Evolutionary conservation across 257 asterid genomes (phyloP), one percentile per base, ranked within the genome.

Genomic region (Solanum raphanifolium): DNA sequence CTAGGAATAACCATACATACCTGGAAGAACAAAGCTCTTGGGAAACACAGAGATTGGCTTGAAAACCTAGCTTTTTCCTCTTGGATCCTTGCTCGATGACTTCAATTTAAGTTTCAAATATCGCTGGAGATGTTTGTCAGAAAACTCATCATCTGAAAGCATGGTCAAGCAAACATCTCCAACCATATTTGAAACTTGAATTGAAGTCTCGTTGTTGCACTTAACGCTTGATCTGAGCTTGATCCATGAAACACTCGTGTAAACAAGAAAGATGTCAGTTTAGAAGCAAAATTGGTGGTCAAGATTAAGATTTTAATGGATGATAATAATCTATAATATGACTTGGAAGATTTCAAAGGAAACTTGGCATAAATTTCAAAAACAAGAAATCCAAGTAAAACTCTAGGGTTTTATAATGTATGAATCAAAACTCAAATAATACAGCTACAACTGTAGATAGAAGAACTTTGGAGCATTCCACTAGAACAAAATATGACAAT

Each of bases 221-320:
- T 90, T 93, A 85, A 83, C 87, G 3, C 9, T 48, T 23, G 94
- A 25, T 88, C 78, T 86, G 79, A 55, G 55, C 82, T 84, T 88
- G 23, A 94, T 89, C 86, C 95, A 94, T 93, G 90, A 86, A 87
- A 55, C 12, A 88, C 83, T 36, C 83, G 82, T 20, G 23, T 36
- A 23, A 75, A 74, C 48, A 36, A 74, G 31, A 74, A 35, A 21
- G 31, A 21, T 20, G 27, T 35, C 18, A 74, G 20, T 35, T 74
- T 21, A 81, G 88, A 46, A 73, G 31, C 48, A 41, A 41, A 41
- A 41, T 41, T 41, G 48, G 5, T 41, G 48, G 15, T 41, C 48
- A 41, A 10, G 48, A 41, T 41, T 41, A 41, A 41, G 48, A 41
- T 41, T 41, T 41, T 5, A 41, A 41, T 41, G 13, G 48, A 41